Conservation (phyloP, 352 stramenopile species). For the Phytophthora megakarya region DNA sequence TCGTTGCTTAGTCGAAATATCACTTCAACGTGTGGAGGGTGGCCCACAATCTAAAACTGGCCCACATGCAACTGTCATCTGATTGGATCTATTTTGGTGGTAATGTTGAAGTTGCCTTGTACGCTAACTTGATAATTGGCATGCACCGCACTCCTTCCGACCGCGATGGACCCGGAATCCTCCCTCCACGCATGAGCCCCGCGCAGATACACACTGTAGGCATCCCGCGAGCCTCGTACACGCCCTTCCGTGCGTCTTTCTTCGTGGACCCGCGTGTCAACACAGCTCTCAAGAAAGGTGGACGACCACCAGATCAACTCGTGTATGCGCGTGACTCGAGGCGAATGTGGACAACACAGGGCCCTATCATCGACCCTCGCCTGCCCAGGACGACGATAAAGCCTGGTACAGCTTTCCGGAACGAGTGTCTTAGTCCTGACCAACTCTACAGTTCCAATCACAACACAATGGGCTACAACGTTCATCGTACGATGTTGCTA, state of each 20-base stretch:
- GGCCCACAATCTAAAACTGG: background rate
- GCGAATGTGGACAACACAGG: slow-evolving; percentile 56
- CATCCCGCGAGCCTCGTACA: slow-evolving; percentile 34
- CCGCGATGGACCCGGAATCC: slow-evolving; percentile 13
- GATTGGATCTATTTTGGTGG: slow-evolving; percentile 34
- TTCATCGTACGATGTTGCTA: slow-evolving; percentile 47
- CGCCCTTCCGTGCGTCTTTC: slow-evolving; percentile 67
- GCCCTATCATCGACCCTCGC: slow-evolving; percentile 47
- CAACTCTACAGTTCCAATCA: slow-evolving; percentile 70
- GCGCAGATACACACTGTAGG: slow-evolving; percentile 25
- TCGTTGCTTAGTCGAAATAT: slow-evolving; percentile 3
- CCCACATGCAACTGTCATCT: background rate
- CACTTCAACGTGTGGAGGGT: slow-evolving; percentile 8
- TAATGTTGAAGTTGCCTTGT: slow-evolving; percentile 33
- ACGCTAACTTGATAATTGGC: background rate
- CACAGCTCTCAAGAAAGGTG: slow-evolving; percentile 45
- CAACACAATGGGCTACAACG: slow-evolving; percentile 67
- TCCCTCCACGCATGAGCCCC: slow-evolving; percentile 20
- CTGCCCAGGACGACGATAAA: slow-evolving; percentile 59
- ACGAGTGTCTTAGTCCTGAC: slow-evolving; percentile 63
- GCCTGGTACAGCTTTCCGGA: slow-evolving; percentile 67
- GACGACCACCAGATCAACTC: slow-evolving; percentile 36
- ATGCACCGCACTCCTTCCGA: background rate
- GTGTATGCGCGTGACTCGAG: slow-evolving; percentile 48
- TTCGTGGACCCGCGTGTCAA: slow-evolving; percentile 65